A percentile compares a stretch with the other conserved stretches of the same genome.
Evolutionary conservation across 2,329 filamentous ascomycete genomes (phyloP).

Genomic region (Trichoderma asperellum): DNA sequence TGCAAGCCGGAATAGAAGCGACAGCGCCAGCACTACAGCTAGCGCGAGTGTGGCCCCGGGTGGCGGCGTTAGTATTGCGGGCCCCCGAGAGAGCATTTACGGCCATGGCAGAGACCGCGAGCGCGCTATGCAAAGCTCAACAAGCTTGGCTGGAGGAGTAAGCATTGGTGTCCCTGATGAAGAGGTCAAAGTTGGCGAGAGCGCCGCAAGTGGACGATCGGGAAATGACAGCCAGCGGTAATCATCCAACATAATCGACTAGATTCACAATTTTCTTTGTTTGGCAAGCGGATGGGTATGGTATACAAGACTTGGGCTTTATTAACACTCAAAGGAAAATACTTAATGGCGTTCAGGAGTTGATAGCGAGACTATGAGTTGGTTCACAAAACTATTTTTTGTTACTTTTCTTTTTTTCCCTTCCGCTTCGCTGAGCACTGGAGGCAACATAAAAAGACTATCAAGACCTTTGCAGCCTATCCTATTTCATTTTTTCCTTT

Average conservation of each 20-base stretch:
- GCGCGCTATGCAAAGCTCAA: constrained; percentile 49
- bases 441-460: constrained; percentile 6
- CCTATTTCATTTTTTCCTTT: neutral
- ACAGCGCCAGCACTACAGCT: constrained; percentile 57
- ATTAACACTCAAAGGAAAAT: neutral
- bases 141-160: constrained; percentile 52
- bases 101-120: constrained; percentile 47
- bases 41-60: constrained; percentile 49
- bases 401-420: neutral
- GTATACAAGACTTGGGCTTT: constrained; percentile 3
- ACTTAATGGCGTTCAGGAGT: constrained; percentile 8
- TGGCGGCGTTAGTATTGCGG: constrained; percentile 50
- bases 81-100: constrained; percentile 46
- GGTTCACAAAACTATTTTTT: neutral
- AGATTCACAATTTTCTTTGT: neutral
- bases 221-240: constrained; percentile 12
- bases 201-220: constrained; percentile 55
- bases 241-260: neutral
- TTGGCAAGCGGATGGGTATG: neutral
- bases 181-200: constrained; percentile 64
- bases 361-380: constrained; percentile 2
- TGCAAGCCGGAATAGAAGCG: constrained; percentile 52
- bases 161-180: constrained; percentile 62
- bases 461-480: neutral
- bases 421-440: neutral